A percentile compares a stretch with the other conserved stretches of the same genome.
Evolutionary conservation across 164 flowering plant species (phyloP).

Genomic region (Annona cherimola): DNA sequence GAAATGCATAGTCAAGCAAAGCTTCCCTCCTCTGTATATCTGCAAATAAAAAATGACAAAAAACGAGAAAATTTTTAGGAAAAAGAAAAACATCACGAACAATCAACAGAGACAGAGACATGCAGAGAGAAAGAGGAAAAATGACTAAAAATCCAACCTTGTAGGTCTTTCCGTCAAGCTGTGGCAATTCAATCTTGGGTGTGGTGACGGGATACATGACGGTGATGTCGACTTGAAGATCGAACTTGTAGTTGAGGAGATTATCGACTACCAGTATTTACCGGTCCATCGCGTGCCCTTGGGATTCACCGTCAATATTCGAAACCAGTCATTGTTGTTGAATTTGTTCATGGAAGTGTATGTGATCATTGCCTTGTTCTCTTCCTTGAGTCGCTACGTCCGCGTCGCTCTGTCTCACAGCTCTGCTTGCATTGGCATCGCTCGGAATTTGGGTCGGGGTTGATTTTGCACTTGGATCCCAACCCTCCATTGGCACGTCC

Average conservation of each 20-base stretch:
- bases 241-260: conserved; percentile 88
- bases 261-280: conserved; percentile 97
- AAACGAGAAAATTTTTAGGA: neutral
- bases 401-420: conserved; percentile 84
- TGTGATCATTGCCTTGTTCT: conserved; percentile 79
- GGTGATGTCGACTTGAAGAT: conserved; percentile 87
- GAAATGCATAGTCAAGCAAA: conserved; percentile 96
- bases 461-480: conserved; percentile 90
- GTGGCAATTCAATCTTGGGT: conserved; percentile 85
- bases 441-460: conserved; percentile 75
- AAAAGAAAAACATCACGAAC: neutral
- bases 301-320: conserved; percentile 84
- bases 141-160: conserved; percentile 38
- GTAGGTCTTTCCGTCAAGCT: conserved; percentile 93
- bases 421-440: conserved; percentile 74
- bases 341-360: conserved; percentile 95
- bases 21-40: conserved; percentile 99
- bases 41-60: conserved; percentile 18
- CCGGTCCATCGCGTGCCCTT: conserved; percentile 92
- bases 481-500: conserved; percentile 59
- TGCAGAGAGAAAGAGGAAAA: neutral
- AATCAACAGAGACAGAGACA: neutral
- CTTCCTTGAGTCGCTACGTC: conserved; percentile 91
- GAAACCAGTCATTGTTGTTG: conserved; percentile 95
- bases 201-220: conserved; percentile 94